A percentile compares a stretch with the other conserved stretches of the same genome.
Conservation (phyloP, 1,139 yeast species). For the Sugiyamaella neomexicana region DNA sequence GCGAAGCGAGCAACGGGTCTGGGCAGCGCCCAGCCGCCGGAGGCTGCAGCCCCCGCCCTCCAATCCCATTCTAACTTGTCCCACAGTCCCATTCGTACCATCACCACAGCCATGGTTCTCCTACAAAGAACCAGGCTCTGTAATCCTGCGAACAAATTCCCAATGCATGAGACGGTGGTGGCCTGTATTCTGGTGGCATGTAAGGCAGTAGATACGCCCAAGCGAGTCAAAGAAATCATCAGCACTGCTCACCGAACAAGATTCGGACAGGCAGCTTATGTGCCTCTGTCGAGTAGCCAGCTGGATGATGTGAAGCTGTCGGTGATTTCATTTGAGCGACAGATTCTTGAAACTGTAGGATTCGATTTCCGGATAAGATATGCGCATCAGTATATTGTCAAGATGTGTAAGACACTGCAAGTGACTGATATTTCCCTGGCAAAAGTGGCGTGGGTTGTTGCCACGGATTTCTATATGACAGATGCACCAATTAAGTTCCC, state of each 20-base stretch:
- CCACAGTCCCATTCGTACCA: constrained; percentile 37
- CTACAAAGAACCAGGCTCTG: constrained; percentile 32
- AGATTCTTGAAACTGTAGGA: constrained; percentile 68
- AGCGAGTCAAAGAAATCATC: constrained; percentile 64
- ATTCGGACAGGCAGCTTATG: constrained; percentile 30
- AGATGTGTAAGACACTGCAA: constrained; percentile 58
- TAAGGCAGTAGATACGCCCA: constrained; percentile 87
- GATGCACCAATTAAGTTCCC: constrained; percentile 72
- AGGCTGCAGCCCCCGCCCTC: too few species aligned
- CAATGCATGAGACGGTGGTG: constrained; percentile 55
- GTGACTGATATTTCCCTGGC: constrained; percentile 34
- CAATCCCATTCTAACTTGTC: constrained; percentile 1
- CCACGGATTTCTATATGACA: constrained; percentile 73
- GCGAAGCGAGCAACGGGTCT: too few species aligned
- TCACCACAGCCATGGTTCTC: constrained; percentile 38
- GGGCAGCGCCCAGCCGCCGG: too few species aligned
- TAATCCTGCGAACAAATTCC: constrained; percentile 25
- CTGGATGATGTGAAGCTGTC: constrained; percentile 27
- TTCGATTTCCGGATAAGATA: constrained; percentile 70
- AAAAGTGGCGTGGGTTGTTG: constrained; percentile 66
- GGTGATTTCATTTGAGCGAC: constrained; percentile 53
- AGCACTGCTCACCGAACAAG: constrained; percentile 28
- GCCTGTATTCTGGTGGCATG: constrained; percentile 78
- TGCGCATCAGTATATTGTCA: constrained; percentile 68
- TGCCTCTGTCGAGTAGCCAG: constrained; percentile 16